Evolutionary conservation across 495 filamentous ascomycete species (phyloP).

Genomic region (Aspergillus bridgeri): DNA sequence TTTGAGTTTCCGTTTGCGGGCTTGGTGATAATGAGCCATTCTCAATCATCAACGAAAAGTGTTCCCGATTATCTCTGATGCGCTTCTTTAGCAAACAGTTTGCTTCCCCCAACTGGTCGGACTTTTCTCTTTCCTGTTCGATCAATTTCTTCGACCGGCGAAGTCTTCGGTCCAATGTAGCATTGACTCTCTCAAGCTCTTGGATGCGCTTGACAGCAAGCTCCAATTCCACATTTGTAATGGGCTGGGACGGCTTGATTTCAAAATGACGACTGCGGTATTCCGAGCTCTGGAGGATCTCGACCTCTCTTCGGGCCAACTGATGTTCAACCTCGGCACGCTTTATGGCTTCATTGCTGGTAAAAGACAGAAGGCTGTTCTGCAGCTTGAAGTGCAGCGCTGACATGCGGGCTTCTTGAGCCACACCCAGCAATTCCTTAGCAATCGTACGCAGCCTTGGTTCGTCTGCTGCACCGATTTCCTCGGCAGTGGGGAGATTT

Average conservation of each 20-base stretch:
- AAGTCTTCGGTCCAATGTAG: conserved; percentile 58
- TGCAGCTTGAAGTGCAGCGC: conserved; percentile 91
- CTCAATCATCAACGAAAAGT: conserved; percentile 67
- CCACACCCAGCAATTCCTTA: conserved; percentile 46
- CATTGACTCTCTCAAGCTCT: conserved; percentile 62
- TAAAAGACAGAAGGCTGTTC: conserved; percentile 80
- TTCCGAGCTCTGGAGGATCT: conserved; percentile 67
- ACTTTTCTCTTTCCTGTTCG: conserved; percentile 57
- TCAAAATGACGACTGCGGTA: conserved; percentile 42
- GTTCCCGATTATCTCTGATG: conserved; percentile 82
- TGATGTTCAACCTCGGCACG: conserved; percentile 90
- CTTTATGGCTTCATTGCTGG: conserved; percentile 81
- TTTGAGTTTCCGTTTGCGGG: conserved; percentile 43
- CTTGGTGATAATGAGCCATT: conserved; percentile 45
- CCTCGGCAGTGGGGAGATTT: conserved; percentile 56
- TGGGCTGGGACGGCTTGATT: conserved; percentile 27
- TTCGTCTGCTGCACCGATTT: conserved; percentile 59
- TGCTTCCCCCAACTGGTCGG: conserved; percentile 56
- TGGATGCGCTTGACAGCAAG: conserved; percentile 50
- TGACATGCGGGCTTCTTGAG: conserved; percentile 69
- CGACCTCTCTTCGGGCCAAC: conserved; percentile 85
- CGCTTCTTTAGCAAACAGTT: conserved; percentile 72
- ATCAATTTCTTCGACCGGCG: conserved; percentile 73
- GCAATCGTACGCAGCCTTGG: conserved; percentile 61
- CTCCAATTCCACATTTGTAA: conserved; percentile 39